Conservation (phyloP, 208 protist genomes). For the Giardia muris region DNA sequence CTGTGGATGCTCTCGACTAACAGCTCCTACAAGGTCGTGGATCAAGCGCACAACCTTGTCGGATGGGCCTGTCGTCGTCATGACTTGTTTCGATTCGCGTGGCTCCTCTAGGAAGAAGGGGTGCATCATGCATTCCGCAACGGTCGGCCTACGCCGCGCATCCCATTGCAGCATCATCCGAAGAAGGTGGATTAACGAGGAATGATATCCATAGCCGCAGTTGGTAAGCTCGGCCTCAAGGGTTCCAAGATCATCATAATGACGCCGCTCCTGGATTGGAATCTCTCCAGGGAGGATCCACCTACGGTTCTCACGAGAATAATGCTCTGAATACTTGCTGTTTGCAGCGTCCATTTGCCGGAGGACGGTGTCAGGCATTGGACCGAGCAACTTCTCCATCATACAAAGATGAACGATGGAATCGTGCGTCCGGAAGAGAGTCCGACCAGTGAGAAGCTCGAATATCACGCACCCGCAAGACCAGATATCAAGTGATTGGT, state of each 20-base stretch:
- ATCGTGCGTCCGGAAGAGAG: conserved; percentile 4
- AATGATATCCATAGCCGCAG: neutral
- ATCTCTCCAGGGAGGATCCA: neutral
- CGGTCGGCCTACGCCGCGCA: neutral
- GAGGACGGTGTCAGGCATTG: neutral
- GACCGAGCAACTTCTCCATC: conserved; percentile 21
- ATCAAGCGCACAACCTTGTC: neutral
- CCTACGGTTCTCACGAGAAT: neutral
- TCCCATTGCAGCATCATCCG: conserved; percentile 17
- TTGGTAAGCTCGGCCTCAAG: conserved; percentile 1
- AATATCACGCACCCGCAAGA: conserved; percentile 8
- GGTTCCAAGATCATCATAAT: neutral
- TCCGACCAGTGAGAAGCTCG: neutral
- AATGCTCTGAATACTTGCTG: neutral
- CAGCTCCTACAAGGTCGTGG: neutral
- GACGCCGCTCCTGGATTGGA: neutral
- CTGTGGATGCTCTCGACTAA: neutral
- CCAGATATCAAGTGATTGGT: conserved; percentile 11
- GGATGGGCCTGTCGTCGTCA: neutral
- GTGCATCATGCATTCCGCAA: neutral
- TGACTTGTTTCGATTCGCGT: conserved; percentile 5
- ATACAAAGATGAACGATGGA: neutral
- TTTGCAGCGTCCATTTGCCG: neutral
- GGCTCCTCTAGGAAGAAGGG: conserved; percentile 4
- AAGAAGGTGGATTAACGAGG: neutral